Percentiles rank a stretch among this genome's conserved stretches.
Evolutionary conservation across 2,329 filamentous ascomycete species (phyloP).

Genomic region (Colletotrichum spaethianum): DNA sequence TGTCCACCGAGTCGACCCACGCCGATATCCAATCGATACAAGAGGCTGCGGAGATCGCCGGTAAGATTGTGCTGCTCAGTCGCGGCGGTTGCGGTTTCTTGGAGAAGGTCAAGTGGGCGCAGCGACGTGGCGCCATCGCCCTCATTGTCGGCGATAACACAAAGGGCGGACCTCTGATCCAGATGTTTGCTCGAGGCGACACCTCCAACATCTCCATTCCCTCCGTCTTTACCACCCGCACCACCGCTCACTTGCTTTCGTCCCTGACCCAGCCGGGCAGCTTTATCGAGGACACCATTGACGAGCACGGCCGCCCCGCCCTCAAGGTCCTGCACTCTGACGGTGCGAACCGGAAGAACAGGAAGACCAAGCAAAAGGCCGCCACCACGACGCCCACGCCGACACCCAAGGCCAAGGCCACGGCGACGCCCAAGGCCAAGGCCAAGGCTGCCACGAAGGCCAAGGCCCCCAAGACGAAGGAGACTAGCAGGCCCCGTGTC

Average conservation of each 20-base stretch:
- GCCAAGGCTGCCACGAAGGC: constrained; percentile 36
- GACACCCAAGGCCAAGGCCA: constrained; percentile 47
- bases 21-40: constrained; percentile 86
- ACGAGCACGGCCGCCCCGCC: constrained; percentile 71
- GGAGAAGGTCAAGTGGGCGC: constrained; percentile 98
- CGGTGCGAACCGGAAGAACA: constrained; percentile 52
- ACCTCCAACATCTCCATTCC: constrained; percentile 96
- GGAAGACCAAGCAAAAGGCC: constrained; percentile 51
- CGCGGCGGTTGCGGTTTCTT: constrained; percentile 96
- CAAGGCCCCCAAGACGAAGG: neutral
- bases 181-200: constrained; percentile 98
- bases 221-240: constrained; percentile 93
- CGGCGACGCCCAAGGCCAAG: constrained; percentile 44
- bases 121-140: constrained; percentile 88
- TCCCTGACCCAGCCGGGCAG: constrained; percentile 83
- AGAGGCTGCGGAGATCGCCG: constrained; percentile 91
- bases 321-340: constrained; percentile 67
- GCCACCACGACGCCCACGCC: constrained; percentile 46
- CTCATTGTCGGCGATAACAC: constrained; percentile 96
- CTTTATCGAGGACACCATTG: constrained; percentile 71
- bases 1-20: constrained; percentile 66
- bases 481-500: constrained; percentile 35
- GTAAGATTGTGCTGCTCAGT: constrained; percentile 92
- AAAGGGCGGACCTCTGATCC: constrained; percentile 88
- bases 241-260: constrained; percentile 92